Base-by-base conservation (phyloP, 495 filamentous ascomycete species). In the Poronia punctata region DNA sequence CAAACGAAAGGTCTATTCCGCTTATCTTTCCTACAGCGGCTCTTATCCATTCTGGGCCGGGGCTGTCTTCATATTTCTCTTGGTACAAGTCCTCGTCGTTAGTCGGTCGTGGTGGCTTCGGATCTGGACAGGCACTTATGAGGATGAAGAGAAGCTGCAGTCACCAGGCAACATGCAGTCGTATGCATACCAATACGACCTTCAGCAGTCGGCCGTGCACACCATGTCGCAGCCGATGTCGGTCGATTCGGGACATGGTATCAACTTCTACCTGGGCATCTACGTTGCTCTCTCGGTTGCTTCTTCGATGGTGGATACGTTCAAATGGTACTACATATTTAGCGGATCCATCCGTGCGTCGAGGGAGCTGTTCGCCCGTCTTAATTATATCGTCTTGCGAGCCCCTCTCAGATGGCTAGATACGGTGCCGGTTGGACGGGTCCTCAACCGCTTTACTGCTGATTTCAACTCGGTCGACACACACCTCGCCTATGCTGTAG, bases 331-430 rank as follows among this genome's bases (percentile, higher is more conserved):
- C 21, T 71, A 74, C 45, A 54, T 80, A n/a, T 81, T 78, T 37
- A 19, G 55, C 2, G 73, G 73, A 14, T 80, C 78, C 7, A 59
- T 88, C 35, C 66, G 59, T 17, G 84, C 82, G 15, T 85, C 81
- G 1, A 71, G 76, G 38, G 62, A 55, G 27, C 63, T 89, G 3
- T 89, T 88, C 43, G 70, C 76, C 9, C 65, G 71, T 19, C 61
- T 88, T 24, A 76, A 76, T 24, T 78, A 70, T 41, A 67, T 72
- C 3, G 71, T 93, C 11, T 68, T 92, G 0, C 77, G 80, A 6
- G 72, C 84, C 10, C 85, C 84, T 0, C 61, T 85, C 7, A 66
- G 80, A 32, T 93, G 84, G 82, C 66, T 90, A 8, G 86, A 93
- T 54, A 90, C 84, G 0, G 81, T 87, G 0, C 86, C 86, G 0